phyloP scores from a whole-genome alignment of 2,329 filamentous ascomycete genomes.

The Phyllosticta citrichinensis region DNA sequence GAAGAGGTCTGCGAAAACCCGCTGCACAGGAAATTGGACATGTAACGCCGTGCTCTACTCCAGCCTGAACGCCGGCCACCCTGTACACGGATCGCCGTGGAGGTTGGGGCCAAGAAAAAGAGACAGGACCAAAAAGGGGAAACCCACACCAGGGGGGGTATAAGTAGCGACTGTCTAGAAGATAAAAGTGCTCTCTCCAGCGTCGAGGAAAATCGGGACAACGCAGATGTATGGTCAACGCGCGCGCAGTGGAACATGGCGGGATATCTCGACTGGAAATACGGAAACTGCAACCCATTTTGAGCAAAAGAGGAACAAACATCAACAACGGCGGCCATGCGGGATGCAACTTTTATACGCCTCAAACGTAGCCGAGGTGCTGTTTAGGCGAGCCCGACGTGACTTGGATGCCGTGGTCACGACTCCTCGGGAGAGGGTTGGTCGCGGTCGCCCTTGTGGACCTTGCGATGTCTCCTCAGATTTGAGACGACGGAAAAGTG shows the following conservation, averaged over 20 bases:
- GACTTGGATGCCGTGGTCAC: conserved; percentile 15
- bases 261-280: conserved; percentile 11
- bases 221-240: neutral
- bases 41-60: conserved; percentile 5
- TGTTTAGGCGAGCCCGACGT: neutral
- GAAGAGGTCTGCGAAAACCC: neutral
- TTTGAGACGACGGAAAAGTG: conserved; percentile 98
- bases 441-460: conserved; percentile 67
- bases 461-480: conserved; percentile 85
- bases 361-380: neutral
- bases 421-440: conserved; percentile 40
- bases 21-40: neutral
- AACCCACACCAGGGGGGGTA: conserved; percentile 13
- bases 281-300: neutral
- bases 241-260: conserved; percentile 1
- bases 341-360: neutral
- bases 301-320: neutral
- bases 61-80: conserved; percentile 6
- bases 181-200: conserved; percentile 10
- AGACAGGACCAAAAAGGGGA: neutral
- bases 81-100: conserved; percentile 1
- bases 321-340: neutral
- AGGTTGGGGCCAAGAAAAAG: neutral
- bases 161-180: conserved; percentile 15
- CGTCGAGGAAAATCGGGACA: neutral